Conservation (phyloP, 129 eudicot genomes). For the Tagetes patula region DNA sequence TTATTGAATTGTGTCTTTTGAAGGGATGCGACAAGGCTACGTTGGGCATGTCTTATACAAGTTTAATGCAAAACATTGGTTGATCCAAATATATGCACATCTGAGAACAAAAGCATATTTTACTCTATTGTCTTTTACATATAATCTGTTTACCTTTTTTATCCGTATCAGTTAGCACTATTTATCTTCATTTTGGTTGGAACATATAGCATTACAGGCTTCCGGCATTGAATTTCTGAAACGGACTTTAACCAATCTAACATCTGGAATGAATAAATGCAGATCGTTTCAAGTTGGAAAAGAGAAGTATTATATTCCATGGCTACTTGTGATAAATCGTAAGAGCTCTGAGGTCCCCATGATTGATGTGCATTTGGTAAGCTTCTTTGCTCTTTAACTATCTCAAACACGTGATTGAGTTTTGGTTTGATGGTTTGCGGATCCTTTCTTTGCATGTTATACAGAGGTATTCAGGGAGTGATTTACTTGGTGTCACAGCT, state of each 20-base stretch:
- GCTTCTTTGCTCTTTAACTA: constrained; percentile 25
- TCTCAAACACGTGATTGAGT: constrained; percentile 8
- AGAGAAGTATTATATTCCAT: constrained; percentile 86
- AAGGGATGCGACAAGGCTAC: too few relatives aligned
- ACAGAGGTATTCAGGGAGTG: constrained; percentile 91
- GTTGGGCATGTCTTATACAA: neutral
- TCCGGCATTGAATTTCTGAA: neutral
- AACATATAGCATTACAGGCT: neutral
- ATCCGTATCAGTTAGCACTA: neutral
- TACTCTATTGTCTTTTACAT: neutral
- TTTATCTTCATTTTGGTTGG: neutral
- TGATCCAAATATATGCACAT: neutral
- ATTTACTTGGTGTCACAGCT: constrained; percentile 93
- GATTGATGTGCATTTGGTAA: constrained; percentile 93
- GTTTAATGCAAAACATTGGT: neutral
- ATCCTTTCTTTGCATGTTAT: constrained; percentile 26
- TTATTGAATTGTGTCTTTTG: too few relatives aligned
- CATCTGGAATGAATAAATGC: constrained; percentile 30
- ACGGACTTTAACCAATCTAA: neutral
- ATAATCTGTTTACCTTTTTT: neutral
- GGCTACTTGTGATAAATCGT: constrained; percentile 85
- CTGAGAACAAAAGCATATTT: neutral
- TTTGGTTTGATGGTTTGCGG: constrained; percentile 7
- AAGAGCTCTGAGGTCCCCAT: constrained; percentile 93
- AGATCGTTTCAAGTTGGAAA: constrained; percentile 98